Evolutionary conservation across 352 stramenopile genomes (phyloP).

Genomic region (Phytophthora pluvialis): DNA sequence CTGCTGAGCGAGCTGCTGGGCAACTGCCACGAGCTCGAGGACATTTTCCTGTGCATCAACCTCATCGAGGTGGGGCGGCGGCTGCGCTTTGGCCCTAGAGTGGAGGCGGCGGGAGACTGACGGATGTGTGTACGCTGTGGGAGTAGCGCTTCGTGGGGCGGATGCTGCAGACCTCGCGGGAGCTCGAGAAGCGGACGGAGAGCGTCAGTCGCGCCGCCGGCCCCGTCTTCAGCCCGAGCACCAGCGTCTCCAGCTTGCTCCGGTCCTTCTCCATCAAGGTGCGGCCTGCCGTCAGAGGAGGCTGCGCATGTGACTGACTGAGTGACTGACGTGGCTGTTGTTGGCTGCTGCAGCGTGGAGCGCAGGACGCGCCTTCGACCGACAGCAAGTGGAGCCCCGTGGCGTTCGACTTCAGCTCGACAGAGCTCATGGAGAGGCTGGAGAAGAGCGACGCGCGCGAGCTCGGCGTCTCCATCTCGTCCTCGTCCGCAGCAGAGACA

Average conservation of each 20-base stretch:
- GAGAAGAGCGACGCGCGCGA: conserved; percentile 59
- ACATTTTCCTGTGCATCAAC: conserved; percentile 79
- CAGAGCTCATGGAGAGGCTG: conserved; percentile 57
- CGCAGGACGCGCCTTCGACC: conserved; percentile 26
- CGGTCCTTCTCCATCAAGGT: conserved; percentile 80
- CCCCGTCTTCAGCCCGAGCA: conserved; percentile 65
- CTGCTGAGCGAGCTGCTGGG: conserved; percentile 62
- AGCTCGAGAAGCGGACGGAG: conserved; percentile 73
- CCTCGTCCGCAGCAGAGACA: conserved; percentile 2
- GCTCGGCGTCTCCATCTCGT: conserved; percentile 69
- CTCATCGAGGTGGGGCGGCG: conserved; percentile 64
- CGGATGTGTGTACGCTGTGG: neutral
- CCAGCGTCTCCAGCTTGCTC: conserved; percentile 63
- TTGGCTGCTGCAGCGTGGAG: conserved; percentile 38
- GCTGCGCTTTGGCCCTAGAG: neutral
- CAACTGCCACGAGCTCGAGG: conserved; percentile 79
- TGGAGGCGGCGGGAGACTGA: neutral
- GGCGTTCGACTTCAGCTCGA: conserved; percentile 60
- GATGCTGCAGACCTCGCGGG: conserved; percentile 59
- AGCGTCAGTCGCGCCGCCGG: conserved; percentile 53
- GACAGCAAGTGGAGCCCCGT: conserved; percentile 69
- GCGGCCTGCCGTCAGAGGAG: neutral
- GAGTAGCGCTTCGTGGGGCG: conserved; percentile 64
- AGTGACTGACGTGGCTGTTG: neutral
- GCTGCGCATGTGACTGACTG: neutral